A percentile compares a stretch with the other conserved stretches of the same genome.
phyloP scores from a whole-genome alignment of 2,329 filamentous ascomycete genomes.

The Whalleya microplaca region DNA sequence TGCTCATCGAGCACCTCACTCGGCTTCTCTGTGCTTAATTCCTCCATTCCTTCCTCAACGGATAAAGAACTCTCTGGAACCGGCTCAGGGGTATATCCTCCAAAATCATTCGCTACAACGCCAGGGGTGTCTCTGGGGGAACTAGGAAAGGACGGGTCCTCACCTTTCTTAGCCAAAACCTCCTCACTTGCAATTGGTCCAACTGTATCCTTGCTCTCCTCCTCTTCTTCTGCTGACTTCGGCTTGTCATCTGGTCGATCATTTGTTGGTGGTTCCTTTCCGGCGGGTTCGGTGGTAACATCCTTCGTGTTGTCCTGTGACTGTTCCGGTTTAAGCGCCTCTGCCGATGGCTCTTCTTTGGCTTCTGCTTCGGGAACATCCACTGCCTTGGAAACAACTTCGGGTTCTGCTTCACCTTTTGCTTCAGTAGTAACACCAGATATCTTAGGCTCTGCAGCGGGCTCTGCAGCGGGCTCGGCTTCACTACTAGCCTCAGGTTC shows the following conservation, averaged over 20 bases:
- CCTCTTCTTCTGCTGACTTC: conserved; percentile 33
- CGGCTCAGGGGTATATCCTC: conserved; percentile 29
- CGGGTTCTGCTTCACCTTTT: background rate
- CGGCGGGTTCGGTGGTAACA: background rate
- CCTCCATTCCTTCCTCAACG: conserved; percentile 6
- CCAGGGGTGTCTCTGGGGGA: conserved; percentile 41
- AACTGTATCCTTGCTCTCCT: conserved; percentile 45
- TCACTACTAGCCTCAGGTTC: background rate
- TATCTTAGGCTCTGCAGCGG: background rate
- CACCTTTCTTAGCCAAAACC: conserved; percentile 45
- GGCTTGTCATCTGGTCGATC: conserved; percentile 2
- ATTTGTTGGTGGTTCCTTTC: background rate
- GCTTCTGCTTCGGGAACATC: conserved; percentile 2
- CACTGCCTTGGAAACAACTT: background rate
- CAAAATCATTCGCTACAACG: conserved; percentile 34
- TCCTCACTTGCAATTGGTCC: conserved; percentile 43
- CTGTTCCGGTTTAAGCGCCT: background rate
- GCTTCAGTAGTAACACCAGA: background rate
- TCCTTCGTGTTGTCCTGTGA: conserved; percentile 8
- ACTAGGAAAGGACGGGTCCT: conserved; percentile 42
- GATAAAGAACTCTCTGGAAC: conserved; percentile 21
- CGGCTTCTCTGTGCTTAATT: conserved; percentile 1
- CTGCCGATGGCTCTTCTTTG: conserved; percentile 5
- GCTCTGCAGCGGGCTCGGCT: background rate
- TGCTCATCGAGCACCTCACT: conserved; percentile 2